A percentile compares a stretch with the other conserved stretches of the same genome.
These are phyloP conservation scores for Barbarea vulgaris DNA, from an alignment of 345 rosid genomes.

Conservation along the genomic window DNA sequence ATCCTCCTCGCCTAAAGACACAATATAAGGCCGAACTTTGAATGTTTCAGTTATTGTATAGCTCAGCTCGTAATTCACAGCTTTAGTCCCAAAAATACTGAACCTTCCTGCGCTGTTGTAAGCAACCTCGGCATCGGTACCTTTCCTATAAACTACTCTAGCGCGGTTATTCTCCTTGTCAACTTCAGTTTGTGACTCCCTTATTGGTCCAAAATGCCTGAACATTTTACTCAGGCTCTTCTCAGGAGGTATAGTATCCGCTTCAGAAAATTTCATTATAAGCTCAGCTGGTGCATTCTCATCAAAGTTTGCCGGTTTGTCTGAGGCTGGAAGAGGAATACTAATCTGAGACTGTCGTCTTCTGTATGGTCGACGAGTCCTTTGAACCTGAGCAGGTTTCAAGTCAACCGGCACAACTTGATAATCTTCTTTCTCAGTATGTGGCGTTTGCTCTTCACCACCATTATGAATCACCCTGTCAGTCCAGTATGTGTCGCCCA, in stretches of 20 bases:
- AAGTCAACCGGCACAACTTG: constrained; percentile 56
- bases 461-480: constrained; percentile 86
- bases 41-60: constrained; percentile 58
- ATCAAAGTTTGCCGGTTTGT: constrained; percentile 59
- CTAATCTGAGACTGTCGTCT: constrained; percentile 61
- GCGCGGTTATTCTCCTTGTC: constrained; percentile 75
- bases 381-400: constrained; percentile 55
- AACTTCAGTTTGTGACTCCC: constrained; percentile 72
- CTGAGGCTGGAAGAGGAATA: constrained; percentile 26
- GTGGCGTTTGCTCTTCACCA: constrained; percentile 76
- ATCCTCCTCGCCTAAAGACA: constrained; percentile 48
- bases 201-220: constrained; percentile 76
- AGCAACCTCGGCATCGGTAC: constrained; percentile 81
- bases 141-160: constrained; percentile 80
- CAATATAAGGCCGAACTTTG: constrained; percentile 44
- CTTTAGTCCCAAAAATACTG: constrained; percentile 68
- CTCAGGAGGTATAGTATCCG: constrained; percentile 73
- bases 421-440: constrained; percentile 50
- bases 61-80: constrained; percentile 81
- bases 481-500: constrained; percentile 94
- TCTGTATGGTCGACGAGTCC: constrained; percentile 60
- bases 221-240: constrained; percentile 79
- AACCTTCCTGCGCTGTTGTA: constrained; percentile 74
- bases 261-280: constrained; percentile 71
- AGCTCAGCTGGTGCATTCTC: constrained; percentile 78